phyloP scores from a whole-genome alignment of 192 early-diverging fungal species.

The Coemansia sp. region DNA sequence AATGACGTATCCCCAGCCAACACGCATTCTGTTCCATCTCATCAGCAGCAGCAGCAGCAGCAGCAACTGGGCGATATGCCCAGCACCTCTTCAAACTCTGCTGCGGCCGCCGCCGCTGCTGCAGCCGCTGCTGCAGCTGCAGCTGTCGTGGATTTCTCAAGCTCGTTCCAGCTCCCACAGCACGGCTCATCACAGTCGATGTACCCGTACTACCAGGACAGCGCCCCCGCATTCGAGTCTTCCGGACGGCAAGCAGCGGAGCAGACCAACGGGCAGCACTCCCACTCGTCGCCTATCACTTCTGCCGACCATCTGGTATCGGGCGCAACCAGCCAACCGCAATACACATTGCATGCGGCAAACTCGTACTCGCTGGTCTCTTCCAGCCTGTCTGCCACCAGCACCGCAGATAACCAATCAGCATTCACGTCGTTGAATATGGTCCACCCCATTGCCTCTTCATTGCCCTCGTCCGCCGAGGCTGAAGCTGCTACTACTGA shows the following conservation, averaged over 20 bases:
- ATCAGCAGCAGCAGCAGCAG: neutral
- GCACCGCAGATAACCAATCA: neutral
- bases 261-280: slow-evolving; percentile 18
- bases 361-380: slow-evolving; percentile 20
- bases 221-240: slow-evolving; percentile 18
- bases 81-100: slow-evolving; percentile 3
- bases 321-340: slow-evolving; percentile 6
- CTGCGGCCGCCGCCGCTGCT: neutral
- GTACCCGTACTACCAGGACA: slow-evolving; percentile 43
- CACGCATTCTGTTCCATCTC: neutral
- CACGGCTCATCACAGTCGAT: slow-evolving; percentile 17
- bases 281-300: slow-evolving; percentile 26
- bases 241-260: slow-evolving; percentile 7
- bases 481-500: neutral
- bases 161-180: slow-evolving; percentile 37
- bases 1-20: slow-evolving; percentile 7
- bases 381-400: slow-evolving; percentile 5
- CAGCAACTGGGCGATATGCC: neutral
- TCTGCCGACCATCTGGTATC: slow-evolving; percentile 22
- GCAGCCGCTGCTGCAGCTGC: slow-evolving; percentile 29
- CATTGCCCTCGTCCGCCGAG: neutral
- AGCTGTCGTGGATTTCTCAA: slow-evolving; percentile 34
- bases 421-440: slow-evolving; percentile 34
- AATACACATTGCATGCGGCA: slow-evolving; percentile 30
- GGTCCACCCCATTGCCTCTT: slow-evolving; percentile 24